A percentile compares a stretch with the other conserved stretches of the same genome.
These are phyloP conservation scores for Rhodotorula paludigena DNA, from an alignment of 768 basidiomycete species.

Conservation along the genomic window DNA sequence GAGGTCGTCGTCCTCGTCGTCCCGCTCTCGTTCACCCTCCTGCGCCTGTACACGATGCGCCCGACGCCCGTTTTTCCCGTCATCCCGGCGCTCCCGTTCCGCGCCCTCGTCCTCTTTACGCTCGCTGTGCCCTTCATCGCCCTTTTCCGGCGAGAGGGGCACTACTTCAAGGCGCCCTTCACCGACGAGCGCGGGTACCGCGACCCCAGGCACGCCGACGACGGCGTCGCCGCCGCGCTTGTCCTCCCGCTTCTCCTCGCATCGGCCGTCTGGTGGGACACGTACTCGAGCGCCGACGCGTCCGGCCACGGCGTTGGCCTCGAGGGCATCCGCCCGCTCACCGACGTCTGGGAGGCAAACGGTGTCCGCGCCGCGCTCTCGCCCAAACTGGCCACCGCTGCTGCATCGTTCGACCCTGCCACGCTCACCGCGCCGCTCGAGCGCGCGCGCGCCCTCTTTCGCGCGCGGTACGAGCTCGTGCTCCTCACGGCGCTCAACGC, in stretches of 20 bases:
- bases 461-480: constrained; percentile 38
- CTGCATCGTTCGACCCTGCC: not conserved
- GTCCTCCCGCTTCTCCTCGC: constrained; percentile 39
- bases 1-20: constrained; percentile 40
- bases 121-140: constrained; percentile 31
- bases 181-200: constrained; percentile 44
- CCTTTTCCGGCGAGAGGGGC: constrained; percentile 23
- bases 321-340: constrained; percentile 27
- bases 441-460: constrained; percentile 31
- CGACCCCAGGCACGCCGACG: constrained; percentile 34
- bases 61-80: constrained; percentile 23
- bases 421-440: constrained; percentile 13
- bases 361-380: constrained; percentile 14
- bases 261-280: constrained; percentile 38
- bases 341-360: constrained; percentile 39
- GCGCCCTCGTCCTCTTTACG: constrained; percentile 21
- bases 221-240: constrained; percentile 40
- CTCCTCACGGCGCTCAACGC: constrained; percentile 39
- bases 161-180: constrained; percentile 42
- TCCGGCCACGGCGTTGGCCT: constrained; percentile 18
- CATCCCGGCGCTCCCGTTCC: constrained; percentile 29
- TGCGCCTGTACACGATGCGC: constrained; percentile 25
- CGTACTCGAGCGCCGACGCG: constrained; percentile 15
- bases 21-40: constrained; percentile 32
- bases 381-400: not conserved